Evolutionary conservation across 2,329 filamentous ascomycete species (phyloP).

Genomic region (Diaporthe sp.): DNA sequence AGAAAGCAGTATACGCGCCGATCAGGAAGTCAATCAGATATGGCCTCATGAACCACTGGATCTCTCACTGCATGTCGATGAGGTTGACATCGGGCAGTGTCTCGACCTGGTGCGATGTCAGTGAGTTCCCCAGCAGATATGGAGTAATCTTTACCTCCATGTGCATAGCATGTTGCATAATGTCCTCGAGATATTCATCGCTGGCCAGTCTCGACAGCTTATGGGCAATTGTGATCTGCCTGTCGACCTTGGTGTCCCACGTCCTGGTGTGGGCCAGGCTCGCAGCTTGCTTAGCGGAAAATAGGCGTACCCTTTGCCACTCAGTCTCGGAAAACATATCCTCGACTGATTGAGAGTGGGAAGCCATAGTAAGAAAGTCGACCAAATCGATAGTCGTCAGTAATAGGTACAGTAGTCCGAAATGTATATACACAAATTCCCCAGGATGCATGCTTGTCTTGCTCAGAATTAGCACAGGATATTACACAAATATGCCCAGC

Average conservation of each 20-base stretch:
- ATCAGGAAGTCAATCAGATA: slow-evolving; percentile 98
- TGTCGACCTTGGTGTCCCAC: slow-evolving; percentile 57
- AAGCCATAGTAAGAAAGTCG: slow-evolving; percentile 44
- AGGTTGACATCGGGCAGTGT: slow-evolving; percentile 96
- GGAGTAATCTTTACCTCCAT: slow-evolving; percentile 77
- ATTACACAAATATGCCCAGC: too few relatives aligned
- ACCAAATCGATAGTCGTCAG: slow-evolving; percentile 29
- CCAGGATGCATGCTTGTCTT: slow-evolving; percentile 64
- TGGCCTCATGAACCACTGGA: slow-evolving; percentile 99
- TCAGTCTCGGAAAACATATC: slow-evolving; percentile 34
- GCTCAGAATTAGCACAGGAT: too few relatives aligned
- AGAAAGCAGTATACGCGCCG: slow-evolving; percentile 95
- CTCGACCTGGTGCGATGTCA: slow-evolving; percentile 65
- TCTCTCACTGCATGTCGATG: slow-evolving; percentile 99
- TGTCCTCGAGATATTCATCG: slow-evolving; percentile 94
- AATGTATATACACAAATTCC: slow-evolving; percentile 50
- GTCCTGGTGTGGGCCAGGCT: slow-evolving; percentile 34
- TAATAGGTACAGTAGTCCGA: slow-evolving; percentile 1
- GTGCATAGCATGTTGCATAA: slow-evolving; percentile 91
- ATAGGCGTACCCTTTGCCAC: slow-evolving; percentile 29
- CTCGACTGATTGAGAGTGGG: slow-evolving; percentile 45
- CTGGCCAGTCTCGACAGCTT: slow-evolving; percentile 86
- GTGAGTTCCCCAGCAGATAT: neutral
- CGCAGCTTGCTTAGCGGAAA: slow-evolving; percentile 33
- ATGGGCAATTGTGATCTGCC: slow-evolving; percentile 88